These are phyloP conservation scores for Cercospora sojina DNA, from an alignment of 2,329 filamentous ascomycete genomes.

Conservation along the genomic window DNA sequence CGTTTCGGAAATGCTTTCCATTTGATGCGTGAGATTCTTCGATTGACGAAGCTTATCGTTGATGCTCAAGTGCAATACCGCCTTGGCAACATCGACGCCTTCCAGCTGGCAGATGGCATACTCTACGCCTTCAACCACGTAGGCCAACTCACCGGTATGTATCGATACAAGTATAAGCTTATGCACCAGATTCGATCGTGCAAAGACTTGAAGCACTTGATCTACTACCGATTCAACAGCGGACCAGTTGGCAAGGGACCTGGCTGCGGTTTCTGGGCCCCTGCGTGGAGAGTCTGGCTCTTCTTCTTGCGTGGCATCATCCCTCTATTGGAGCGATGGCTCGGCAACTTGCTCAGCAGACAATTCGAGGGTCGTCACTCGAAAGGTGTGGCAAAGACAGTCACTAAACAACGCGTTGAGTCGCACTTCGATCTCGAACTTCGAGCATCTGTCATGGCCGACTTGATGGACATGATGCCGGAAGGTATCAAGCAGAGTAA, in stretches of 20 bases:
- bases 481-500: constrained; percentile 99
- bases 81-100: constrained; percentile 96
- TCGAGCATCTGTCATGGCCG: constrained; percentile 96
- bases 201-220: constrained; percentile 98
- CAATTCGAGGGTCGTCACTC: constrained; percentile 98
- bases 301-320: constrained; percentile 99
- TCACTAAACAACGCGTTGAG: constrained; percentile 98
- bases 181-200: constrained; percentile 99
- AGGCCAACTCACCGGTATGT: constrained; percentile 97
- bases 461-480: constrained; percentile 99
- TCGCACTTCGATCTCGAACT: constrained; percentile 98
- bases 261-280: constrained; percentile 98
- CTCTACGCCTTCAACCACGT: constrained; percentile 99
- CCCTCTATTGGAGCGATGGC: constrained; percentile 91
- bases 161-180: constrained; percentile 99
- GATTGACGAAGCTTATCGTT: constrained; percentile 94
- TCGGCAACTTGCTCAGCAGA: constrained; percentile 91
- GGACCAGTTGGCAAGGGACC: constrained; percentile 96
- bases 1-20: constrained; percentile 99
- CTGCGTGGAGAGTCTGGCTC: constrained; percentile 97
- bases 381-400: constrained; percentile 98
- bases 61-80: constrained; percentile 98
- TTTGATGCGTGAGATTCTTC: constrained; percentile 94
- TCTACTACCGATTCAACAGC: constrained; percentile 98
- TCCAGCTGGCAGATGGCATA: constrained; percentile 96